Base-by-base conservation (phyloP, 306 rosid species). In the Begonia masoniana region DNA sequence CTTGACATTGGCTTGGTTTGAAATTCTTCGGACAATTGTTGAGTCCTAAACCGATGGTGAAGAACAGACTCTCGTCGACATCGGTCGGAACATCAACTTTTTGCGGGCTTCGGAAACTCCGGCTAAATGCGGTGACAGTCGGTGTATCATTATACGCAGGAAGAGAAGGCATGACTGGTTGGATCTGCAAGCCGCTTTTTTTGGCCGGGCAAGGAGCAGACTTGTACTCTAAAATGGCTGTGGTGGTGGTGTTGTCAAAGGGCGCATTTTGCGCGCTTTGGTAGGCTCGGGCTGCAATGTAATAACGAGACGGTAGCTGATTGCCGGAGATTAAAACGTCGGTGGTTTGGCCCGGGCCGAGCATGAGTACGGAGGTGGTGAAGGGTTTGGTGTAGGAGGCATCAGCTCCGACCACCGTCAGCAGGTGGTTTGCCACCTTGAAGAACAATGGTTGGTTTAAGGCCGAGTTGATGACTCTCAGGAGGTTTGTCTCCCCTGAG, bases 261-360 rank as follows among this genome's bases (percentile, higher is more conserved):
- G 86, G 17, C 0, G 88, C 99, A 23, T 81, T 81, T 62, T 78
- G 87, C 1, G 99, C 88, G 0, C 86, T 81, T 47, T 70, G 80
- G 42, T 91, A 91, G 0, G 96, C 94, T 7, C 81, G 74, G 6
- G 88, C 93, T 0, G 99, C 99, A 13, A 81, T 13, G 84, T 91
- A 91, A 66, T 86, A 91, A 0, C 75, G 75, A 14, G 86, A 51
- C 0, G 84, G 81, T 4, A 75, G 78, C 39, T 86, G 94, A 74
- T 91, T 62, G 5, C 80, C 99, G 45, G 71, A 58, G 76, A 91
- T 64, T 46, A 91, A 63, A 6, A 91, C 94, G 43, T 91, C 99
- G 5, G 96, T 91, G 68, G 99, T 91, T 62, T 91, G 99, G 0
- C 99, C 99, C 0, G 99, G 99, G 8, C 99, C 96, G 0, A 91